These are phyloP conservation scores for Escallonia herrerae DNA, from an alignment of 129 eudicot species.

Conservation along the genomic window DNA sequence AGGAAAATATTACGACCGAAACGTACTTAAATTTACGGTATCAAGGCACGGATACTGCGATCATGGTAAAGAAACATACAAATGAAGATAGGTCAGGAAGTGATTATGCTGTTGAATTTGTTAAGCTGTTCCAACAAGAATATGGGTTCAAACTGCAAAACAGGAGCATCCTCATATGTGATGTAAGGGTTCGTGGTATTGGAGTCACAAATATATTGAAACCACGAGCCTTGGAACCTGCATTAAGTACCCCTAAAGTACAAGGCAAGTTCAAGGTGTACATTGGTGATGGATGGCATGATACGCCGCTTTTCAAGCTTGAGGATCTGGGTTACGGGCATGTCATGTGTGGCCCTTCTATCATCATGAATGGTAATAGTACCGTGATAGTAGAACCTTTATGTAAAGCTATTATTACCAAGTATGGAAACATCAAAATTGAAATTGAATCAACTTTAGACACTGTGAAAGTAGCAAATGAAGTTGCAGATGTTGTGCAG, in stretches of 20 bases:
- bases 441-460: slow-evolving; percentile 45
- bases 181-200: slow-evolving; percentile 92
- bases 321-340: slow-evolving; percentile 76
- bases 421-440: slow-evolving; percentile 88
- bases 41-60: slow-evolving; percentile 96
- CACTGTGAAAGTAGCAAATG: slow-evolving; percentile 39
- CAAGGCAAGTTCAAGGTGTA: slow-evolving; percentile 53
- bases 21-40: slow-evolving; percentile 75
- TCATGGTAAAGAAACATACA: slow-evolving; percentile 65
- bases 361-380: slow-evolving; percentile 98
- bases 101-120: slow-evolving; percentile 73
- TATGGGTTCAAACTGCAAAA: slow-evolving; percentile 87
- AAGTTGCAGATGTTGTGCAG: slow-evolving; percentile 93
- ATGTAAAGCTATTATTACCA: slow-evolving; percentile 76
- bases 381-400: slow-evolving; percentile 89
- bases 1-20: slow-evolving; percentile 56
- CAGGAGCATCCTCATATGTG: slow-evolving; percentile 76
- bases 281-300: slow-evolving; percentile 58
- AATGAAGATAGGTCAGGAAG: slow-evolving; percentile 37
- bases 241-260: slow-evolving; percentile 42
- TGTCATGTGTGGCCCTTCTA: slow-evolving; percentile 64
- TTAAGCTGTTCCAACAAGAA: slow-evolving; percentile 71
- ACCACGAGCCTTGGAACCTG: slow-evolving; percentile 46
- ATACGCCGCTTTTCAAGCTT: slow-evolving; percentile 74
- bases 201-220: slow-evolving; percentile 90